Conservation (phyloP, 208 protist genomes). For the Acanthamoeba sp. region DNA sequence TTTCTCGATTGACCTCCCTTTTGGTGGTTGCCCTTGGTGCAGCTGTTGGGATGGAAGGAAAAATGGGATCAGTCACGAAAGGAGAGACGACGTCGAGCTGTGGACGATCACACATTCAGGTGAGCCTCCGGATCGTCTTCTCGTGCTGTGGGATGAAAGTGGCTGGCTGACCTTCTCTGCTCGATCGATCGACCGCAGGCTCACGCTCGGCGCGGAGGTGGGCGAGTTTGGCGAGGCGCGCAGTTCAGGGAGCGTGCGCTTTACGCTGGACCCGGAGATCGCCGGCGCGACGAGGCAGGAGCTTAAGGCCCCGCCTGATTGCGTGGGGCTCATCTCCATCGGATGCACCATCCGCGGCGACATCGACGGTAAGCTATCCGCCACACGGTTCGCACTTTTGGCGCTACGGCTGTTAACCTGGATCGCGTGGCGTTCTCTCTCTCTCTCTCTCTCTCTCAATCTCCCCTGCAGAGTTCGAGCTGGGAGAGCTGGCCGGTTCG, state of each 20-base stretch:
- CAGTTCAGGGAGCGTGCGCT: background rate
- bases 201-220: background rate
- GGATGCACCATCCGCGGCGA: background rate
- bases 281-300: background rate
- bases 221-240: slow-evolving; percentile 55
- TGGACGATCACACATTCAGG: slow-evolving; percentile 15
- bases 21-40: background rate
- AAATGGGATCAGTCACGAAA: background rate
- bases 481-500: slow-evolving; percentile 49
- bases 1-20: background rate
- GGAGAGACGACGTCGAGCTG: background rate
- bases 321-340: slow-evolving; percentile 23
- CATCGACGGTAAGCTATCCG: slow-evolving; percentile 45
- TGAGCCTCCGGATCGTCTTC: too few relatives aligned
- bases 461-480: slow-evolving; percentile 34
- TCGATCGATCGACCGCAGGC: background rate
- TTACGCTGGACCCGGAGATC: background rate
- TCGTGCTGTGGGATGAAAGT: too few relatives aligned
- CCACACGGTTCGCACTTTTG: too few relatives aligned
- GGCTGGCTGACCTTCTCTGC: background rate
- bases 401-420: background rate
- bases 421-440: background rate
- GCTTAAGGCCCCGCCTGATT: background rate
- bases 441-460: too few relatives aligned
- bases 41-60: slow-evolving; percentile 12